These are phyloP conservation scores for Phyllosticta paracitricarpa DNA, from an alignment of 2,329 filamentous ascomycete genomes.

Conservation along the genomic window DNA sequence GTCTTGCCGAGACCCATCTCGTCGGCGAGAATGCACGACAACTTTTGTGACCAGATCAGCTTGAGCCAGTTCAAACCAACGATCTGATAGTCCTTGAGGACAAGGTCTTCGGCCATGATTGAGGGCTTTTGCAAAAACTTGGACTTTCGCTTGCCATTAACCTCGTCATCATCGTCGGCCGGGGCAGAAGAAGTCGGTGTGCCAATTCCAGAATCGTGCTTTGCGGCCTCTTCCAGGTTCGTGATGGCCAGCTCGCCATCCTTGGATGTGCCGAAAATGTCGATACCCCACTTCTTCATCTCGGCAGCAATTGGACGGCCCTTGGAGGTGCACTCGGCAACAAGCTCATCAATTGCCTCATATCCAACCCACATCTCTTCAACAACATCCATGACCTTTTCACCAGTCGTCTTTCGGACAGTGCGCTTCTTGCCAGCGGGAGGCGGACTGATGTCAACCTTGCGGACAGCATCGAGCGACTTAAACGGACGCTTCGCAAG, in stretches of 20 bases:
- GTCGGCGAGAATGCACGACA: constrained; percentile 88
- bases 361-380: constrained; percentile 69
- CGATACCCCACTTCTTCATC: constrained; percentile 59
- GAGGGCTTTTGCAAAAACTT: constrained; percentile 57
- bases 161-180: constrained; percentile 32
- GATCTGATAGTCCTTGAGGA: constrained; percentile 87
- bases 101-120: constrained; percentile 64
- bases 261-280: constrained; percentile 44
- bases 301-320: constrained; percentile 56
- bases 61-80: constrained; percentile 93
- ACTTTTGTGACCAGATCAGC: constrained; percentile 65
- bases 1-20: constrained; percentile 97
- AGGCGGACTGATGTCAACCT: constrained; percentile 41
- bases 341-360: constrained; percentile 72
- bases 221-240: constrained; percentile 36
- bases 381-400: constrained; percentile 57
- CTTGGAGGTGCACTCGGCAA: constrained; percentile 63
- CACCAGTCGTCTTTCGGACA: constrained; percentile 42
- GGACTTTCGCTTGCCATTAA: constrained; percentile 27
- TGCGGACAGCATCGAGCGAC: constrained; percentile 54
- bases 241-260: constrained; percentile 54
- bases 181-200: constrained; percentile 41
- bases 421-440: constrained; percentile 35
- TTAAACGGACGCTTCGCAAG: constrained; percentile 66
- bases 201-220: constrained; percentile 55